phyloP scores from a whole-genome alignment of 164 flowering plant species.

The Vitis cinerea region DNA sequence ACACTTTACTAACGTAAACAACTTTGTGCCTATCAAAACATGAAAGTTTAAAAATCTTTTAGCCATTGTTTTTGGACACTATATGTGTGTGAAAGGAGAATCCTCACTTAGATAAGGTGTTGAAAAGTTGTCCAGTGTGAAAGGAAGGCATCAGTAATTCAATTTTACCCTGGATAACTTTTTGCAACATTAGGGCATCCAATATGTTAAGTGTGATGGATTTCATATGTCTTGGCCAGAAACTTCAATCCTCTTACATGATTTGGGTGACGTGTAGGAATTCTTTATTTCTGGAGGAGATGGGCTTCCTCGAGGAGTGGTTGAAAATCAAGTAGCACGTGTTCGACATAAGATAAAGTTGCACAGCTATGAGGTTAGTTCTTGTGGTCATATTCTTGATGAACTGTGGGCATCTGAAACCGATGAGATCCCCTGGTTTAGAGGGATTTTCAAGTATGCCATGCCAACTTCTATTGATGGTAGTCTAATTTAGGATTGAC shows the following conservation, averaged over 20 bases:
- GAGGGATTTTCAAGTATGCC: no score
- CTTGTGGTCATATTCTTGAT: no score
- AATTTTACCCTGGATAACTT: neutral
- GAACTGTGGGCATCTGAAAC: no score
- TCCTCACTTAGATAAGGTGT: neutral
- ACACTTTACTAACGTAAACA: neutral
- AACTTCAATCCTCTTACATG: neutral
- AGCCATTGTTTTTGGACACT: neutral
- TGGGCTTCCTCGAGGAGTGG: conserved; percentile 97
- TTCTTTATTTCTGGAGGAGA: conserved; percentile 98
- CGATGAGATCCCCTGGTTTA: no score
- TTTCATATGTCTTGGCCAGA: neutral
- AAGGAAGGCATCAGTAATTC: neutral
- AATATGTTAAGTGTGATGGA: neutral
- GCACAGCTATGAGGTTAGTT: conserved; percentile 80
- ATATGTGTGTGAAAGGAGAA: neutral
- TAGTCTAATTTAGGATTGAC: neutral
- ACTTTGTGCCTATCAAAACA: neutral
- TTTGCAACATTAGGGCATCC: neutral
- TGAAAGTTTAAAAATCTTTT: neutral
- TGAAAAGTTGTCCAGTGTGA: neutral
- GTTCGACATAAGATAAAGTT: conserved; percentile 71
- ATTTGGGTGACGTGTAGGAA: conserved; percentile 45
- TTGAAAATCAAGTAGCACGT: conserved; percentile 88
- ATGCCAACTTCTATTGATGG: neutral